Evolutionary conservation across 345 rosid species (phyloP).

Genomic region (Dimocarpus longan): DNA sequence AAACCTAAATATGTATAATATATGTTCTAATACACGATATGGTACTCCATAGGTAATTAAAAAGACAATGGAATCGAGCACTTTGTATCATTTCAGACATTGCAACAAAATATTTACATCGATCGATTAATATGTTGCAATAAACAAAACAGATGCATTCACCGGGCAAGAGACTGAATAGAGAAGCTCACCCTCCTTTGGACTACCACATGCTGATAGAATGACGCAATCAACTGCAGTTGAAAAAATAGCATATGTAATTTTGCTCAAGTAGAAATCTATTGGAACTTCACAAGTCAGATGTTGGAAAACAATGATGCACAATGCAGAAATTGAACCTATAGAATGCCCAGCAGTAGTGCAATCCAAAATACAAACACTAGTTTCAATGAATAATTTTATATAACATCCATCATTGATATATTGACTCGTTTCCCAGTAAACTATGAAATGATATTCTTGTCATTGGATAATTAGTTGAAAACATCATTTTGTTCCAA

Average conservation of each 20-base stretch:
- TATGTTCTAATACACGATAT: background rate
- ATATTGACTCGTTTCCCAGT: background rate
- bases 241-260: constrained; percentile 19
- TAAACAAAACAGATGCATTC: background rate
- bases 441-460: background rate
- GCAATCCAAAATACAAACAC: background rate
- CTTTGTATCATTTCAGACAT: background rate
- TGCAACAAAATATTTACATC: background rate
- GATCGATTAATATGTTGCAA: background rate
- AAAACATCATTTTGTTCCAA: background rate
- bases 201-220: constrained; percentile 88
- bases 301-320: background rate
- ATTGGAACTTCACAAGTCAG: constrained; percentile 7
- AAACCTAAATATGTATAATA: background rate
- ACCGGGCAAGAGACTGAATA: constrained; percentile 7
- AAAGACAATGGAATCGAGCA: background rate
- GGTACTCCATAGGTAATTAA: background rate
- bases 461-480: background rate
- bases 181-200: constrained; percentile 76
- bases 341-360: background rate
- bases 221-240: constrained; percentile 85
- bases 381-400: background rate
- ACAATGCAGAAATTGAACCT: background rate
- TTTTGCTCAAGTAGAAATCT: constrained; percentile 14
- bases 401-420: background rate